Percentiles rank a stretch among this genome's conserved stretches.
Conservation (phyloP, 306 rosid genomes). For the Cucurbita pepo region DNA sequence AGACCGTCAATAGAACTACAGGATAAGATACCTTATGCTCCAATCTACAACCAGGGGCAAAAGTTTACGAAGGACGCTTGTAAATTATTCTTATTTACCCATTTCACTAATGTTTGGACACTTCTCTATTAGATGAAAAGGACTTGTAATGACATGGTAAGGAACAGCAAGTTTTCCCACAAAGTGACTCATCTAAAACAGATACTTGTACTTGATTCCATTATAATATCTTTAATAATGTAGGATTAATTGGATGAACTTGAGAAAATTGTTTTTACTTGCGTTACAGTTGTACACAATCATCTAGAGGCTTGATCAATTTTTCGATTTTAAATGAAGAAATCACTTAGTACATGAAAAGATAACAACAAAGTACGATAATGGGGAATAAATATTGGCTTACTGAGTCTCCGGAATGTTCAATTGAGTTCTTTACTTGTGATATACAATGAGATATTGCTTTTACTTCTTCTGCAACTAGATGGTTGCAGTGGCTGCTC, state of each 20-base stretch:
- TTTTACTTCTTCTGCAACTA: slow-evolving; percentile 74
- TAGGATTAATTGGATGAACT: neutral
- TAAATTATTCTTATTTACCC: neutral
- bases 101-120: neutral
- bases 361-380: neutral
- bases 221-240: neutral
- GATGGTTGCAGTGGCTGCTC: slow-evolving; percentile 39
- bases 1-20: neutral
- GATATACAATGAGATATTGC: slow-evolving; percentile 72
- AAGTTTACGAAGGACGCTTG: neutral
- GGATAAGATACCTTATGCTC: neutral
- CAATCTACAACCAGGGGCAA: neutral
- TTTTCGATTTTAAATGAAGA: neutral
- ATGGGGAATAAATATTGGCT: neutral
- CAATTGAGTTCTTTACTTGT: slow-evolving; percentile 60
- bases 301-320: neutral
- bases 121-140: neutral
- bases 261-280: neutral
- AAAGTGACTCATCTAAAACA: neutral
- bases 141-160: neutral
- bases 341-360: neutral
- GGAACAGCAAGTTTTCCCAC: neutral
- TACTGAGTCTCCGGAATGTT: slow-evolving; percentile 8
- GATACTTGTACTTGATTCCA: neutral
- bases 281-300: neutral